Evolutionary conservation across 148 eudicot genomes (phyloP), one percentile per base, ranked within the genome.

Genomic region (Hydrangea macrophylla): DNA sequence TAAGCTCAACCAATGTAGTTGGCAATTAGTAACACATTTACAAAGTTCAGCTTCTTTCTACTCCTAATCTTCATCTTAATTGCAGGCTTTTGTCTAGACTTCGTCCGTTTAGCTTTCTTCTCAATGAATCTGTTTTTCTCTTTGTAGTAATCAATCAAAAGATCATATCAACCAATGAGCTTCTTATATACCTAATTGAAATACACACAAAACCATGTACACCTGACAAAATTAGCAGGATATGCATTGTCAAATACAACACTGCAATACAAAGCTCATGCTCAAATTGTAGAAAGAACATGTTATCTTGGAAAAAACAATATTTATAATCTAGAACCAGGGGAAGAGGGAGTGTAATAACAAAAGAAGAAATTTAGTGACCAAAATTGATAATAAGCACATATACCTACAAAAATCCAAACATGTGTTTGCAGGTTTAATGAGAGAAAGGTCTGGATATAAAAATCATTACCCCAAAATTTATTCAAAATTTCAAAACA

Each of bases 121-220:
- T 87, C 83, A 72, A 58, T 67, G n/a, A 53, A 45, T 53, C 53
- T 65, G 32, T 67, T 81, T 58, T 86, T 75, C 73, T 88, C 96
- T 70, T 82, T 79, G 73, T 84, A 77, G 61, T 68, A 76, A 72
- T 91, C 97, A 17, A 50, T 71, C 28, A 94, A 69, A 58, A 94
- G 89, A 70, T 94, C 99, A 83, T 94, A 97, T 72, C 90, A 75
- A 48, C 90, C 91, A 23, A 90, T 85, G 32, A 94, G 73, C 74
- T 88, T 90, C 72, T 79, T 94, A 45, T 64, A 35, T 7, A 24
- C 60, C 44, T 31, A 42, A 23, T 50, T 26, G 32, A 73, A 13
- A 36, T 35, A 1, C n/a, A n/a, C n/a, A 27, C n/a, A 30, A 51
- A 33, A 25, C 48, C 18, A 17, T 37, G 27, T 13, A n/a, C n/a